phyloP scores from a whole-genome alignment of 352 stramenopile genomes.

The Phytophthora pseudosyringae region DNA sequence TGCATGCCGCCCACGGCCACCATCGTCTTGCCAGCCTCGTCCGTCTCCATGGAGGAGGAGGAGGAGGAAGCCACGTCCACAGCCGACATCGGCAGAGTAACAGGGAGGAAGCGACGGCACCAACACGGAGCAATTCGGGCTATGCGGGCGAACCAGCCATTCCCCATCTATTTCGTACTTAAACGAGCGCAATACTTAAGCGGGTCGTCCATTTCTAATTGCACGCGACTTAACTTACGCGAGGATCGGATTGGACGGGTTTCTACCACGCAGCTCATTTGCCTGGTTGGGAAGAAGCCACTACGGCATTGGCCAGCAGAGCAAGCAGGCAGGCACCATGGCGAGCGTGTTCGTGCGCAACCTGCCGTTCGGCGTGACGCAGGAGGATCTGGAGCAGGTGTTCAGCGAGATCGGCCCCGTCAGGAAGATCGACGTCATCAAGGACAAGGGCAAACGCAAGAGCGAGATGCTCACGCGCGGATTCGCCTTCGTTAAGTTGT shows the following conservation, averaged over 20 bases:
- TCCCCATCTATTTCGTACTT: too few relatives aligned
- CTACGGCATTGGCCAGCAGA: conserved; percentile 24
- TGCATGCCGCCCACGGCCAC: conserved; percentile 85
- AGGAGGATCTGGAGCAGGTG: conserved; percentile 84
- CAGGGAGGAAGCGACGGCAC: too few relatives aligned
- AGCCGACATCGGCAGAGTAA: conserved; percentile 40
- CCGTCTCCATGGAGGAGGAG: conserved; percentile 26
- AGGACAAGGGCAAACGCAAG: conserved; percentile 88
- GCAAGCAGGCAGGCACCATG: conserved; percentile 26
- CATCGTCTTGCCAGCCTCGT: conserved; percentile 63
- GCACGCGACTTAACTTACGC: too few relatives aligned
- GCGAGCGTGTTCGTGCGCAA: conserved; percentile 88
- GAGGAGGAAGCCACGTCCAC: conserved; percentile 32
- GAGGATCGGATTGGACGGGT: too few relatives aligned
- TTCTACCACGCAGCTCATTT: neutral
- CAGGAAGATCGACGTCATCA: conserved; percentile 90
- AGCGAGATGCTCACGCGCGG: conserved; percentile 80
- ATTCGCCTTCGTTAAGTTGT: conserved; percentile 90
- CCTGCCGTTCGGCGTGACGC: conserved; percentile 85
- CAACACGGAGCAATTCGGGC: too few relatives aligned
- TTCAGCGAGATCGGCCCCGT: conserved; percentile 85
- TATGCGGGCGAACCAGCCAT: too few relatives aligned
- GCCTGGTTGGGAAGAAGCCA: conserved; percentile 36
- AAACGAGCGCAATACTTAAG: too few relatives aligned
- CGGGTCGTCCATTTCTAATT: too few relatives aligned